A percentile compares a stretch with the other conserved stretches of the same genome.
These are phyloP conservation scores for Malassezia psittaci DNA, from an alignment of 1,284 basidiomycete genomes.

Conservation along the genomic window DNA sequence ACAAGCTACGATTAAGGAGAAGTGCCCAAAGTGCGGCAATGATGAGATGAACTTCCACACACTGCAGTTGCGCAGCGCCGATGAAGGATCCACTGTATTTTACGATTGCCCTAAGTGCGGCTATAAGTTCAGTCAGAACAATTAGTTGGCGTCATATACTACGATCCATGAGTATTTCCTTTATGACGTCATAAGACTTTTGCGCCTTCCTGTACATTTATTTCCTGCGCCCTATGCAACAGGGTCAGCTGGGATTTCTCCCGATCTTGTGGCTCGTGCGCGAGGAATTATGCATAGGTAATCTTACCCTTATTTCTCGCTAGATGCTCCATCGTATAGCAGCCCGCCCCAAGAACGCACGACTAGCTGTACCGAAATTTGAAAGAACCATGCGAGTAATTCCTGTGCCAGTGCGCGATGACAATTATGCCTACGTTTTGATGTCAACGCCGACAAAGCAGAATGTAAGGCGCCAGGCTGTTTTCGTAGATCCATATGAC, in stretches of 20 bases:
- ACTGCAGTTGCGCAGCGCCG: constrained; percentile 50
- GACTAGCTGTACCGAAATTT: background rate
- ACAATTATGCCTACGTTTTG: constrained; percentile 47
- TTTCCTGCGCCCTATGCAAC: background rate
- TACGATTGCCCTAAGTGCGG: constrained; percentile 48
- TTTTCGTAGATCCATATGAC: constrained; percentile 63
- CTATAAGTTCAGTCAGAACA: constrained; percentile 45
- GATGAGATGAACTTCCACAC: constrained; percentile 50
- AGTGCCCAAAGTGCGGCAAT: constrained; percentile 74
- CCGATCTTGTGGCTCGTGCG: background rate
- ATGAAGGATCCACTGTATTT: constrained; percentile 49
- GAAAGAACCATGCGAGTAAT: constrained; percentile 38
- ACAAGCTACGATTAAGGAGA: constrained; percentile 66
- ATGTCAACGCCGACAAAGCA: constrained; percentile 22
- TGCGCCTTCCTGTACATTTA: no score
- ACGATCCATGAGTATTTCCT: background rate
- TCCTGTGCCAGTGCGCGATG: constrained; percentile 44
- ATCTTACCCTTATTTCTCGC: background rate
- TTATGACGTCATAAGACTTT: no score
- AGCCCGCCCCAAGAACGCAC: background rate
- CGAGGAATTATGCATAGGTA: background rate
- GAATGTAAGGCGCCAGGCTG: constrained; percentile 19
- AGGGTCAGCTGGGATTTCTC: background rate
- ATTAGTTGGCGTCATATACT: constrained; percentile 2
- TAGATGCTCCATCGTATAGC: background rate